Evolutionary conservation across 352 stramenopile species (phyloP).

Genomic region (Phytophthora lateralis): DNA sequence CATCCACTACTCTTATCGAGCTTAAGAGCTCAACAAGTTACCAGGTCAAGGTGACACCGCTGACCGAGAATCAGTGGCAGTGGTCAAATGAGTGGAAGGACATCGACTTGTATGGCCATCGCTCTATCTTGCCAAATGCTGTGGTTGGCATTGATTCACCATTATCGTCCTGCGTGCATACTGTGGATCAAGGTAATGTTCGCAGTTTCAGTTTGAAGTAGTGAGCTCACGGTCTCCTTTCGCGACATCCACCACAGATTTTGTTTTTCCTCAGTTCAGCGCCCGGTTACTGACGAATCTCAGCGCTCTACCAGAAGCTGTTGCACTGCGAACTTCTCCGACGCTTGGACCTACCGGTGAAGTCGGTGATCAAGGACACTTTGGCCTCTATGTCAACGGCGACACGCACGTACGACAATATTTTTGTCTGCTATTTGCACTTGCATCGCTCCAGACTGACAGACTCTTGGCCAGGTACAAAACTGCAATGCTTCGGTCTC

Average conservation of each 20-base stretch:
- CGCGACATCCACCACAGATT: constrained; percentile 49
- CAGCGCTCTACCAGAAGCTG: constrained; percentile 41
- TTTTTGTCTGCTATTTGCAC: not conserved
- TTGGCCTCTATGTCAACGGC: constrained; percentile 90
- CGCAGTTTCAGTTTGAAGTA: not conserved
- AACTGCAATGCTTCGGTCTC: constrained; percentile 90
- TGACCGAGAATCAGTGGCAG: constrained; percentile 71
- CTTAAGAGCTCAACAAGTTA: constrained; percentile 69
- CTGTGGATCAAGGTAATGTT: constrained; percentile 47
- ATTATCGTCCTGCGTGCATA: constrained; percentile 52
- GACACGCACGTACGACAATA: constrained; percentile 62
- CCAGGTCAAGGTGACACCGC: constrained; percentile 74
- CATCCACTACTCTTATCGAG: constrained; percentile 86
- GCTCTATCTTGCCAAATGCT: constrained; percentile 47
- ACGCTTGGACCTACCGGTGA: constrained; percentile 86
- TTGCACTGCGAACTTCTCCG: constrained; percentile 36
- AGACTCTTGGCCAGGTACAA: constrained; percentile 57
- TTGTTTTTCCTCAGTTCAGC: constrained; percentile 80
- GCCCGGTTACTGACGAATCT: constrained; percentile 79
- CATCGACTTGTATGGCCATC: constrained; percentile 90
- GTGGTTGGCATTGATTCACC: constrained; percentile 58
- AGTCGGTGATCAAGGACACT: constrained; percentile 89
- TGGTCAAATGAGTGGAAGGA: constrained; percentile 47
- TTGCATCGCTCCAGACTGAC: not conserved
- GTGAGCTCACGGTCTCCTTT: not conserved